These are phyloP conservation scores for Russula lepida DNA, from an alignment of 768 basidiomycete species.

Conservation along the genomic window DNA sequence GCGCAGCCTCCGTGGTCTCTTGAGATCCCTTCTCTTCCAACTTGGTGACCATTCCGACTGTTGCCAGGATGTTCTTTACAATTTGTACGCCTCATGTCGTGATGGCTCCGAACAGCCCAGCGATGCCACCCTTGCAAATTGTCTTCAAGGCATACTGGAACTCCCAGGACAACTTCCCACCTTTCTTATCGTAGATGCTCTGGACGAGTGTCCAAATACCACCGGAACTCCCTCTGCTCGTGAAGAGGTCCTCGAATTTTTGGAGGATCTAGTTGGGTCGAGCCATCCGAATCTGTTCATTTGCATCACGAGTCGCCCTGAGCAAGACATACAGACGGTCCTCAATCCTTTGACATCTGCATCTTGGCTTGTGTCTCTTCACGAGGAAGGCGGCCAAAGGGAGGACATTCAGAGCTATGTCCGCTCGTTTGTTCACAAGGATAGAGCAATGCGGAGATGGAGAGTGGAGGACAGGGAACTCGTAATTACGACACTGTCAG, in stretches of 20 bases:
- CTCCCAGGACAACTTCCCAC: background rate
- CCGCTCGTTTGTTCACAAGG: background rate
- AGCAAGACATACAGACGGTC: background rate
- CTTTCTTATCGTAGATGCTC: background rate
- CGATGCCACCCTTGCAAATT: background rate
- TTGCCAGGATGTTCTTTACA: background rate
- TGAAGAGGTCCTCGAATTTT: background rate
- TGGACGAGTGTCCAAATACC: background rate
- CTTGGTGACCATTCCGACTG: background rate
- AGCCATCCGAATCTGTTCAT: background rate
- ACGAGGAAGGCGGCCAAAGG: background rate
- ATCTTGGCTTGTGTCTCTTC: background rate
- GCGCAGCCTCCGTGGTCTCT: background rate
- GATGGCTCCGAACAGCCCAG: background rate
- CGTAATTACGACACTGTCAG: background rate
- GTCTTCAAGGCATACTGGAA: background rate
- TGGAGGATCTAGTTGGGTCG: background rate
- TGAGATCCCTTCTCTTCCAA: background rate
- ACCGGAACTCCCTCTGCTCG: background rate
- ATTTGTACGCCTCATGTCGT: background rate
- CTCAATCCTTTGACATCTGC: background rate
- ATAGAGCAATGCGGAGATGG: conserved; percentile 1
- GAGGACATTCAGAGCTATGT: conserved; percentile 1
- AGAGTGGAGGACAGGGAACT: background rate
- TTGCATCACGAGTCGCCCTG: background rate